These are phyloP conservation scores for Claviceps purpurea DNA, from an alignment of 2,329 filamentous ascomycete genomes.

Conservation along the genomic window DNA sequence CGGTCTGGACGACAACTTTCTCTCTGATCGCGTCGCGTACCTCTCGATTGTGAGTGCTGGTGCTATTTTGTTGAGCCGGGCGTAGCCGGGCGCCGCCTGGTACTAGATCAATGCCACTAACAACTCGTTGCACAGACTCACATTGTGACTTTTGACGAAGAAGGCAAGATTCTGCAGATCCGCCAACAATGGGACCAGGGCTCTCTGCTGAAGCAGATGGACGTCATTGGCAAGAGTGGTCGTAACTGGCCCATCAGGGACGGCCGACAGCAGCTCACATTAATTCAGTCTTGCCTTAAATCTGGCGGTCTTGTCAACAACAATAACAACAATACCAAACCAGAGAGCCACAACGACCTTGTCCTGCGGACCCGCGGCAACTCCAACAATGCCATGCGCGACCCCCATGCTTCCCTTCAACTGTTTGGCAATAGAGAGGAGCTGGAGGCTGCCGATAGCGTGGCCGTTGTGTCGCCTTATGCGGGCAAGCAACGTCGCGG, in stretches of 20 bases:
- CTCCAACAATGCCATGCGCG: constrained; percentile 42
- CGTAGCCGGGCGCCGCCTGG: no score
- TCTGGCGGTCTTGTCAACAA: constrained; percentile 25
- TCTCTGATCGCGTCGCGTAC: constrained; percentile 66
- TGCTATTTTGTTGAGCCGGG: not conserved
- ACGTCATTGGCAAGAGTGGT: constrained; percentile 80
- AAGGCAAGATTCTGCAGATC: constrained; percentile 72
- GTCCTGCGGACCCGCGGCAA: constrained; percentile 34
- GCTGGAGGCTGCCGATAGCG: constrained; percentile 34
- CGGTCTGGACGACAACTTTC: constrained; percentile 84
- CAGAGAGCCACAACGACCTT: constrained; percentile 23
- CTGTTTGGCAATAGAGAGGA: constrained; percentile 61
- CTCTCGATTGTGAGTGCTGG: constrained; percentile 62
- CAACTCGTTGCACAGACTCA: constrained; percentile 48
- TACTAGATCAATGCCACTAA: not conserved
- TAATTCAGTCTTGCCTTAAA: constrained; percentile 53
- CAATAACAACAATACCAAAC: constrained; percentile 11
- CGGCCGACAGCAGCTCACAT: constrained; percentile 65
- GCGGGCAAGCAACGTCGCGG: constrained; percentile 40
- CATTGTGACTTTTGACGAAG: constrained; percentile 68
- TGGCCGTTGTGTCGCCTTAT: constrained; percentile 45
- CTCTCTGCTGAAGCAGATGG: constrained; percentile 80
- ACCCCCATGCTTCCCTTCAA: constrained; percentile 58
- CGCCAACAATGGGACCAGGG: constrained; percentile 93
- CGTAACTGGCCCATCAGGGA: constrained; percentile 94